Base-by-base conservation (phyloP, 2,329 filamentous ascomycete species). In the Apiospora koreana region DNA sequence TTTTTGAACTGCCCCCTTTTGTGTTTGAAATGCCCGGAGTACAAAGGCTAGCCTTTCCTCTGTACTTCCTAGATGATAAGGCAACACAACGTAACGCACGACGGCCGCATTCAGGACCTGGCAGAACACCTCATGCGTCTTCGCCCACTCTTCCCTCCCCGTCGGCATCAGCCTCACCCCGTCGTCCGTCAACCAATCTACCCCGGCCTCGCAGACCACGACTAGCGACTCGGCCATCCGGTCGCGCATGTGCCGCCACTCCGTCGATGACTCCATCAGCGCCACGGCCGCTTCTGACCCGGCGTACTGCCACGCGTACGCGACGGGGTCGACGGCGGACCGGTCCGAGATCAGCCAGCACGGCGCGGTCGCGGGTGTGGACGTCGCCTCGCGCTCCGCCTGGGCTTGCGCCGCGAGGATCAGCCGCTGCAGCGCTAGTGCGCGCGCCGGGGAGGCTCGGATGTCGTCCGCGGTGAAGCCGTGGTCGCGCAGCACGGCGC, bases 341-440 rank as follows among this genome's bases (percentile, higher is more conserved):
- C 83, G 79, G 72, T 85, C 83, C 9, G 81, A 82, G 64, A 85
- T 80, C 69, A 82, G 81, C 80, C 80, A 81, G 12, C 41, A 28
- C 0, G 46, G 65, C 23, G 3, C 23, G 3, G 1, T 76, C 58
- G n/a, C 9, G n/a, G n/a, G n/a, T n/a, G n/a, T n/a, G 12, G 23
- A 28, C 10, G 2, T 70, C 74, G 9, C 74, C 31, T n/a, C 71
- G 5, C 48, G 62, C 73, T 84, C 82, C 0, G 78, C 77, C 1
- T 72, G 31, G 46, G 73, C 73, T 67, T 85, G 82, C 1, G 78
- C 80, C 35, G 78, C 73, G 1, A 84, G 75, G 54, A 84, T 84
- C 50, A 80, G 75, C 10, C 75, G 71, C 62, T 84, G 81, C 0
- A 84, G 73, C n/a, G 77, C 69, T 0, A 82, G 68, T 21, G 80